Percentiles rank a stretch among this genome's conserved stretches.
Conservation (phyloP, 345 rosid species). For the sweet orange (Citrus sinensis) region DVS_A1.0 CM039161.1:22524001-22524500, state of each 20-base stretch:
- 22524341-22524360: constrained; percentile 77
- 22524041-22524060: neutral
- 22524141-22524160: neutral
- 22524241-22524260: neutral
- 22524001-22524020: neutral
- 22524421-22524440: constrained; percentile 38
- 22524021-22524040: neutral
- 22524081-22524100: too few relatives aligned
- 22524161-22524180: too few relatives aligned
- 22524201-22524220: neutral
- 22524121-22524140: neutral
- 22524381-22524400: constrained; percentile 62
- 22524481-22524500: constrained; percentile 73
- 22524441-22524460: constrained; percentile 51
- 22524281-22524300: neutral
- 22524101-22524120: too few relatives aligned
- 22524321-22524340: constrained; percentile 75
- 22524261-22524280: neutral
- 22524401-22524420: constrained; percentile 31
- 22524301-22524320: neutral
- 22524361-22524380: constrained; percentile 51
- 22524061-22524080: too few relatives aligned
- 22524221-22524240: neutral
- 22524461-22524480: constrained; percentile 87
- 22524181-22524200: too few relatives aligned